Conservation (phyloP, 2,329 filamentous ascomycete species). For the Apiospora aurea region DNA sequence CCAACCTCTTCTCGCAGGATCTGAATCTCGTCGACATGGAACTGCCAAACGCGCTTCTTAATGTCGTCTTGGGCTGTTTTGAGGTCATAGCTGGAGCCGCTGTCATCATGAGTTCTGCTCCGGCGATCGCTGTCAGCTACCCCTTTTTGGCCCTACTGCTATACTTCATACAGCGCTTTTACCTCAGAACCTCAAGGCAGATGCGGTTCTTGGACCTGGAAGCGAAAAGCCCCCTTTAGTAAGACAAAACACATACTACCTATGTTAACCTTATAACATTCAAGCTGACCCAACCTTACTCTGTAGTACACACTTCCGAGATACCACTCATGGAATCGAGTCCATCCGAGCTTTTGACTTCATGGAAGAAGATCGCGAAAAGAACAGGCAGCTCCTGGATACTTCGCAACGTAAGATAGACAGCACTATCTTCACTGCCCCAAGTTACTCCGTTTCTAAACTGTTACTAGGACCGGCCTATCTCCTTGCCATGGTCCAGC, state of each 20-base stretch:
- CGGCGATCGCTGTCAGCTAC: slow-evolving; percentile 57
- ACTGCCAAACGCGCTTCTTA: slow-evolving; percentile 44
- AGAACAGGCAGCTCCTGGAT: slow-evolving; percentile 53
- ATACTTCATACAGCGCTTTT: slow-evolving; percentile 62
- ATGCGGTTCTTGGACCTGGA: slow-evolving; percentile 68
- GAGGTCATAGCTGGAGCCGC: slow-evolving; percentile 51
- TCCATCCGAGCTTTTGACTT: slow-evolving; percentile 60
- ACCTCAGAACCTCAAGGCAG: slow-evolving; percentile 67
- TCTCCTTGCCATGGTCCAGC: slow-evolving; percentile 56
- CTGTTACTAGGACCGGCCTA: slow-evolving; percentile 51
- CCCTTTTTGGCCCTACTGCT: slow-evolving; percentile 55
- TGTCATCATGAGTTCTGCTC: slow-evolving; percentile 52
- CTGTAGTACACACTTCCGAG: slow-evolving; percentile 50
- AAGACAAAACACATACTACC: slow-evolving; percentile 32
- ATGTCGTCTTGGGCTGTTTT: slow-evolving; percentile 37
- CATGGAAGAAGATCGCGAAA: slow-evolving; percentile 47
- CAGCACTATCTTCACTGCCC: too few relatives aligned
- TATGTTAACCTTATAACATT: background rate
- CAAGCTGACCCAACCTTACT: background rate
- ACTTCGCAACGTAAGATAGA: slow-evolving; percentile 47
- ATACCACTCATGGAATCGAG: slow-evolving; percentile 54
- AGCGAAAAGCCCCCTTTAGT: slow-evolving; percentile 65
- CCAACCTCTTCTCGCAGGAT: slow-evolving; percentile 56
- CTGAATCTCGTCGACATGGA: slow-evolving; percentile 50
- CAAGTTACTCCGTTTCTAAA: background rate